Evolutionary conservation across 257 asterid genomes (phyloP), one percentile per base, ranked within the genome.

Genomic region (Anisodus tanguticus): DNA sequence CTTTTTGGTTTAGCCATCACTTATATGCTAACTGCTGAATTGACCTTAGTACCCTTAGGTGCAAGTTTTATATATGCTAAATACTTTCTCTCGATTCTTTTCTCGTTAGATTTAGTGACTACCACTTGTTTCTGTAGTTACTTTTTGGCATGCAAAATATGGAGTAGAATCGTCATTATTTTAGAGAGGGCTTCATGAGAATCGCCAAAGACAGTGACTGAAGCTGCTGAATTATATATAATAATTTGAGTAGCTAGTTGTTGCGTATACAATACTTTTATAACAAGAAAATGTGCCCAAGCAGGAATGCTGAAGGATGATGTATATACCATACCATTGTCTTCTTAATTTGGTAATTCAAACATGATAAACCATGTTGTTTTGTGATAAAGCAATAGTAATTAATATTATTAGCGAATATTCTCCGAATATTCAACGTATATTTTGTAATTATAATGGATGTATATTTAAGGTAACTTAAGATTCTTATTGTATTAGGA

Each of bases 221-320:
- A 58, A 69, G 82, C 45, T 37, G 39, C 13, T 81, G 54, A 85
- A 84, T 74, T 53, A 79, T n/a, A 84, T 62, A 85, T 9, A 84
- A 74, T 81, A 49, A 84, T 81, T 81, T 26, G 69, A 84, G 9
- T 51, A 72, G 77, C 31, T 39, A 69, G 41, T 74, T 60, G 81
- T 53, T 77, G 62, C 81, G 15, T 77, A 77, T 51, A 9, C 16
- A 63, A 51, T 45, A 51, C 81, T 76, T 22, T 76, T 74, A 51
- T 76, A 51, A 53, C 64, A 8, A 12, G 5, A 26, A 9, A 7
- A 68, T 15, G 49, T 77, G 13, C 39, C 49, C 12, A 53, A 26
- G 45, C 15, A 8, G 12, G 22, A 76, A 76, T 53, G 12, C 22
- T 26, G 49, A 31, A 31, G 35, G 35, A 31, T 31, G 35, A 31